Evolutionary conservation across 306 rosid species (phyloP), one percentile per base, ranked within the genome.

Genomic region (Sophora flavescens): DNA sequence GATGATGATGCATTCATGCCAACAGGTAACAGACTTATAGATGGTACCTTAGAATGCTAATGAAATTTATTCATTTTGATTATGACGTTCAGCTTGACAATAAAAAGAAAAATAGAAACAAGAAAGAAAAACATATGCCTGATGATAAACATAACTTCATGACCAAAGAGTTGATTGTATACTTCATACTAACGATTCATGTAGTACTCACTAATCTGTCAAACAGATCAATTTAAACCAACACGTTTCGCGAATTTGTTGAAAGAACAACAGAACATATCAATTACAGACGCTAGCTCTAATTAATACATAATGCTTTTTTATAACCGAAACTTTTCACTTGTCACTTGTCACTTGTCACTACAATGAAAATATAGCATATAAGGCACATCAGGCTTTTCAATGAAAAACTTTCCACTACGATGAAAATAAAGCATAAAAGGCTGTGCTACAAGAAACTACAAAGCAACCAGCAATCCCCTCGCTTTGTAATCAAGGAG

Each of bases 371-470:
- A 70, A 73, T 63, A 76, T 76, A 77, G 39, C 60, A 72, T 67
- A 81, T 72, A 68, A 61, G 80, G 68, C 66, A 73, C 35, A 66
- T 26, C 59, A 66, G 45, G 80, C 71, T 80, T 76, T 47, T 67
- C 72, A 68, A 82, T 28, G 45, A 44, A 65, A 69, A 79, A 16
- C 79, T 69, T 72, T 58, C 42, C 58, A 57, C 65, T 74, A 57
- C 64, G 42, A 54, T 41, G 79, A 76, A 72, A 63, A 74, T 36
- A 70, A 84, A 73, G 44, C 78, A 53, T 61, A 82, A 69, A 45
- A 47, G 81, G 70, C 57, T 50, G 65, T 48, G 48, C 68, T 70
- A 62, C 64, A 73, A 17, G 52, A 53, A 84, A 63, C 60, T 47
- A 62, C 58, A 15, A 72, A 48, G 42, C 48, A 84, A 74, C 73